Percentiles rank a stretch among this genome's conserved stretches.
Conservation (phyloP, 202 grass and related monocot genomes). For the Carex sylvatica region DNA sequence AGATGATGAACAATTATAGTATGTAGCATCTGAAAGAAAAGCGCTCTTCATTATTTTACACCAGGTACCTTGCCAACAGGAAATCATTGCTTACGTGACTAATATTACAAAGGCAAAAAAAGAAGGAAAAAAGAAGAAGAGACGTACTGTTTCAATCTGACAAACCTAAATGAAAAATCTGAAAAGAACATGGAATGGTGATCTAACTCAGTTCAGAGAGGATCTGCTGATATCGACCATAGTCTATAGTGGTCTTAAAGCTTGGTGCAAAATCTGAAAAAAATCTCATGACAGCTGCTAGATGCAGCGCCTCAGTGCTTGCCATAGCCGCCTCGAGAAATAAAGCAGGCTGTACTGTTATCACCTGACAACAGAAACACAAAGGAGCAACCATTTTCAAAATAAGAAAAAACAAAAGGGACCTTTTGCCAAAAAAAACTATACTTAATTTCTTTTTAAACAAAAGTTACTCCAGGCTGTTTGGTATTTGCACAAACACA, state of each 20-base stretch:
- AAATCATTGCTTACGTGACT: not conserved
- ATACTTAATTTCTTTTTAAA: not conserved
- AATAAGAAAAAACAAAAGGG: not conserved
- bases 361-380: conserved; percentile 44
- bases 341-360: conserved; percentile 71
- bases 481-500: not conserved
- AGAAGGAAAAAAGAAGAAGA: not conserved
- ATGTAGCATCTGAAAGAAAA: not conserved
- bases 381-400: not conserved
- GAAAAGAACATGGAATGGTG: not conserved
- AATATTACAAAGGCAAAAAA: not conserved
- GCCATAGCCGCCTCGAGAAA: conserved; percentile 81
- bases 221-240: conserved; percentile 59
- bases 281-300: conserved; percentile 76
- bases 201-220: conserved; percentile 67
- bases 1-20: not conserved
- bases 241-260: conserved; percentile 69
- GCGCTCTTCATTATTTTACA: not conserved
- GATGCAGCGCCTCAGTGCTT: conserved; percentile 45
- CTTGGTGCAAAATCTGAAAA: conserved; percentile 75
- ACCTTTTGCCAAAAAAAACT: not conserved
- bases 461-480: not conserved
- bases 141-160: not conserved
- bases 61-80: not conserved
- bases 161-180: not conserved